A percentile compares a stretch with the other conserved stretches of the same genome.
Evolutionary conservation across 2,329 filamentous ascomycete genomes (phyloP).

Genomic region (Sarocladiaceae sp.): DNA sequence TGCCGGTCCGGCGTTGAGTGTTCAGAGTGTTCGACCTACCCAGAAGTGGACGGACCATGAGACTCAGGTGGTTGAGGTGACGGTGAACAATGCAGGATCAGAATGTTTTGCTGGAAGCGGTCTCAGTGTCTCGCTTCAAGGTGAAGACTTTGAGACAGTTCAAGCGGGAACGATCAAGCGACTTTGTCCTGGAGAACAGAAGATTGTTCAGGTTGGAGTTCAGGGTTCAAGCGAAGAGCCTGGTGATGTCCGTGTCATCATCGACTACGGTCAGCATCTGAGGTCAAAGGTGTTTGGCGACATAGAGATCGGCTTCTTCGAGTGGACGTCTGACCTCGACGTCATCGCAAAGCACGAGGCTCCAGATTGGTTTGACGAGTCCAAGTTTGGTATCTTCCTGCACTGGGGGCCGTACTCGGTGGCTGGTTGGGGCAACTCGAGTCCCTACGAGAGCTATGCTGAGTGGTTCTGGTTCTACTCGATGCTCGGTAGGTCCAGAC

Average conservation of each 20-base stretch:
- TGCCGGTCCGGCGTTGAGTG: constrained; percentile 14
- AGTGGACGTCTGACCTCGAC: constrained; percentile 28
- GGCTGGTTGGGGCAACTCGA: constrained; percentile 47
- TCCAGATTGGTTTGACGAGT: constrained; percentile 50
- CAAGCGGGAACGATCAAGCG: constrained; percentile 31
- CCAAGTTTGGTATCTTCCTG: constrained; percentile 57
- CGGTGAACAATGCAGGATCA: constrained; percentile 30
- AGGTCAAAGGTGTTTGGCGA: constrained; percentile 13
- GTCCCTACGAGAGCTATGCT: constrained; percentile 33
- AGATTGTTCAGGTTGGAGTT: constrained; percentile 30
- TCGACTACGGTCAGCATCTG: neutral
- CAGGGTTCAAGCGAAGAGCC: constrained; percentile 20
- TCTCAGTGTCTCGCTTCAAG: constrained; percentile 24
- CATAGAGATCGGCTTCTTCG: constrained; percentile 27
- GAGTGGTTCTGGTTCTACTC: constrained; percentile 27
- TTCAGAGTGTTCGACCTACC: constrained; percentile 37
- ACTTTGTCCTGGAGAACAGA: constrained; percentile 39
- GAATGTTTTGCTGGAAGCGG: constrained; percentile 28
- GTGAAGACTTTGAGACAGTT: constrained; percentile 37
- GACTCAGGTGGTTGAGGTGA: constrained; percentile 36
- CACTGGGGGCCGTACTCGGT: constrained; percentile 55
- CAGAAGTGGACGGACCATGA: constrained; percentile 33
- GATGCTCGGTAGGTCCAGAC: neutral
- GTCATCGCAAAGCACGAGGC: constrained; percentile 34
- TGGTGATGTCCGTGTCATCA: constrained; percentile 14